These are phyloP conservation scores for Pythium inflatum DNA, from an alignment of 352 stramenopile species.

Conservation along the genomic window DNA sequence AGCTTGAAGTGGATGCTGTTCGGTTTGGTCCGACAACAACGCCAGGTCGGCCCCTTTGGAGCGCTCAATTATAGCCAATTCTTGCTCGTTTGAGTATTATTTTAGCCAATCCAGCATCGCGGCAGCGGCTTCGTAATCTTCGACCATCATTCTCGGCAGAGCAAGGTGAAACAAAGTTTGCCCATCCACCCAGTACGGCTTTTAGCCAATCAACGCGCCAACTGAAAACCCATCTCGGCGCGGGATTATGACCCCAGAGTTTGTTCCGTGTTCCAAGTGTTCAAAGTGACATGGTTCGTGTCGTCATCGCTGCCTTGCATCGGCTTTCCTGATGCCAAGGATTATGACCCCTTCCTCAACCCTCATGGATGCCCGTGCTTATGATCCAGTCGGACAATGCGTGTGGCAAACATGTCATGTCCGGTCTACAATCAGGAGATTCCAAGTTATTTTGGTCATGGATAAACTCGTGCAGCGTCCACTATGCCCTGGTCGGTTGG, in stretches of 20 bases:
- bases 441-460: too few relatives aligned
- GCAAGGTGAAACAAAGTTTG: too few relatives aligned
- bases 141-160: too few relatives aligned
- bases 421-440: too few relatives aligned
- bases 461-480: too few relatives aligned
- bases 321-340: too few relatives aligned
- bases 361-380: neutral
- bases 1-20: constrained; percentile 15
- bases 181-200: neutral
- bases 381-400: neutral
- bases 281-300: too few relatives aligned
- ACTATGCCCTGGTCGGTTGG: constrained; percentile 21
- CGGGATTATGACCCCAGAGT: constrained; percentile 19
- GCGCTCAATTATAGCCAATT: too few relatives aligned
- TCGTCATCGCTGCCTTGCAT: constrained; percentile 17
- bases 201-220: constrained; percentile 10
- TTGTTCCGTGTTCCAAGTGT: constrained; percentile 7
- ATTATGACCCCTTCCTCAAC: constrained; percentile 7
- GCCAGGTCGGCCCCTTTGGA: constrained; percentile 14
- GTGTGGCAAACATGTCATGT: too few relatives aligned
- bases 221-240: neutral
- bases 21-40: constrained; percentile 25
- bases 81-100: constrained; percentile 4
- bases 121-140: too few relatives aligned
- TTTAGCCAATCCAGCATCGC: too few relatives aligned